Evolutionary conservation across 805 yeast genomes (phyloP), one percentile per base, ranked within the genome.

Genomic region (Candida sithepensis): DNA sequence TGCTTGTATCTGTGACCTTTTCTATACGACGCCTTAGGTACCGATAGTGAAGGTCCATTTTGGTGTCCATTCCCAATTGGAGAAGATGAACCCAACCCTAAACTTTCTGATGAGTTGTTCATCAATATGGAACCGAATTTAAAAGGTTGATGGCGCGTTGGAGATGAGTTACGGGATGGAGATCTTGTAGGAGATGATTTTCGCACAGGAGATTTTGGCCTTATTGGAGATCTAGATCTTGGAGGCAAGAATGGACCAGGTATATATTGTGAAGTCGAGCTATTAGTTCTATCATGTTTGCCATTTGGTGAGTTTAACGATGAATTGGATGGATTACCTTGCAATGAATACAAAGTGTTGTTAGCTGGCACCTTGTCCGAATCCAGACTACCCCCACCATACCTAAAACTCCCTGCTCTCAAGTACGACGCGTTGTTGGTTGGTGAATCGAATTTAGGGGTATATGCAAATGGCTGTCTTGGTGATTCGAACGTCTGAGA

Each of bases 1-100:
- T 92, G 98, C 64, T 92, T 92, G 64, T 92, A 92, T 56, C 92
- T 78, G 66, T 92, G 99, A 6, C 99, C 99, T 56, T 91, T 82
- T 72, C 99, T 82, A 58, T 82, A 88, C 0, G 86, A 82, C 1
- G 89, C 79, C 58, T 70, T 76, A 12, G 70, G 65, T 26, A 52
- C 50, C 10, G 62, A 37, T 8, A 37, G n/a, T 23, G 20, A 33
- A 6, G 41, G 44, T 16, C 34, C 19, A 20, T 42, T 36, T 19
- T 43, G 38, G 23, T 43, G 38, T 6, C 21, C 43, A 20, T 28
- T 32, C 3, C 33, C 23, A 26, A 19, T 20, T 14, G 43, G 20
- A 28, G 26, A 19, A 2, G 44, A 12, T 32, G 45, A 44, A 37
- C 54, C 34, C 28, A 48, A 12, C 41, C 45, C 7, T 9, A 58